Base-by-base conservation (phyloP, 306 rosid species). In the Quercus aquifolioides region DNA sequence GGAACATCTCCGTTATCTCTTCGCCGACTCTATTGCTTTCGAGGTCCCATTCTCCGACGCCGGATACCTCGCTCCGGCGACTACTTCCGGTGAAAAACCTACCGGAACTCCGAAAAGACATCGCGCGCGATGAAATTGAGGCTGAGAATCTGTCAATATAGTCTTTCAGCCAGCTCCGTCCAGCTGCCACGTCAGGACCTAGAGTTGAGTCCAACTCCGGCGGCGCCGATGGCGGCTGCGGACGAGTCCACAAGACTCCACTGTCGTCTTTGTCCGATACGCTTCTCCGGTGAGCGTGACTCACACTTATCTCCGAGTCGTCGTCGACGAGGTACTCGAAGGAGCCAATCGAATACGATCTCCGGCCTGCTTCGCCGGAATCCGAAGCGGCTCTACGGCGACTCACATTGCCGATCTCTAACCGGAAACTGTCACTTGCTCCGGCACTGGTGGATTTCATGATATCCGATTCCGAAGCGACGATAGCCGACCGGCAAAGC, bases 341-440 rank as follows among this genome's bases (percentile, higher is more conserved):
- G 12, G 98, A 95, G 57, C 98, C 98, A 5, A 93, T 87, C 3
- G 99, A 95, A 70, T 87, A 92, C 9, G 99, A 95, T 60, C 92
- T 84, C 38, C 78, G 81, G 20, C 51, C 68, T 5, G 28, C 81
- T 2, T 21, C 79, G 2, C 60, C 46, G 8, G 59, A 56, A 1
- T 78, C 74, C 31, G 77, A 23, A 3, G 73, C 54, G 0, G 84
- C 62, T 46, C 78, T 86, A 4, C 90, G 83, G 18, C 85, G 87
- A 75, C 97, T 93, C 18, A 91, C 64, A 77, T 82, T 93, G 0
- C 97, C 96, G 17, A 93, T 85, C 81, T 93, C 94, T 5, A 93
- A 71, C 9, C 92, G 81, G 81, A 91, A 91, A 55, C 96, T 88
- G 1, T 79, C 78, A 1, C 86, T 76, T 11, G 58, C 71, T 4